A percentile compares a stretch with the other conserved stretches of the same genome.
Conservation (phyloP, 192 early-diverging fungal genomes). For the Coemansia sp. region DNA sequence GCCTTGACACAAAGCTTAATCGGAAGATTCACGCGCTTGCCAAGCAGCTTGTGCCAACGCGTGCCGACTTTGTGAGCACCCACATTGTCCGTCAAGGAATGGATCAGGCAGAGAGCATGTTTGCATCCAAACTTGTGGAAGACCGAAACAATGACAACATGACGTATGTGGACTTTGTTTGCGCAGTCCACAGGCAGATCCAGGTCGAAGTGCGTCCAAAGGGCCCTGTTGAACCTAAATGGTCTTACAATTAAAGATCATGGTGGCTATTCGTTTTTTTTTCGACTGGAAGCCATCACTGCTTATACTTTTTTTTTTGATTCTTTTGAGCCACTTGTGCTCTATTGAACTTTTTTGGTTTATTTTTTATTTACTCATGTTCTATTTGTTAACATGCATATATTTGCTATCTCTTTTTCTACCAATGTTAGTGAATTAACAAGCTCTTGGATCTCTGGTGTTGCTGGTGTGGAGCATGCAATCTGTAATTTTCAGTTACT, state of each 20-base stretch:
- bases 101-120: slow-evolving; percentile 80
- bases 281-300: not conserved
- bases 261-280: not conserved
- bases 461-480: not conserved
- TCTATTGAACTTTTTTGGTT: not conserved
- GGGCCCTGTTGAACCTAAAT: slow-evolving; percentile 38
- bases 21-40: slow-evolving; percentile 67
- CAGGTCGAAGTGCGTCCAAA: slow-evolving; percentile 68
- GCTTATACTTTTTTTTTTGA: not conserved
- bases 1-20: slow-evolving; percentile 63
- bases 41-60: slow-evolving; percentile 61
- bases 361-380: slow-evolving; percentile 4
- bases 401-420: too few species aligned
- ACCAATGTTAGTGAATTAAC: too few species aligned
- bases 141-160: slow-evolving; percentile 86
- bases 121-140: slow-evolving; percentile 77
- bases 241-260: slow-evolving; percentile 32
- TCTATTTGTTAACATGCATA: not conserved
- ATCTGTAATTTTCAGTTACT: not conserved
- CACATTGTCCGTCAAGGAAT: slow-evolving; percentile 82
- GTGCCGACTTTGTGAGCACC: slow-evolving; percentile 65
- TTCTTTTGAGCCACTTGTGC: not conserved
- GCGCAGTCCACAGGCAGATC: slow-evolving; percentile 84
- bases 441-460: too few species aligned
- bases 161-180: slow-evolving; percentile 93